Conservation (phyloP, 306 rosid genomes). For the Vigna nakashimae region DNA sequence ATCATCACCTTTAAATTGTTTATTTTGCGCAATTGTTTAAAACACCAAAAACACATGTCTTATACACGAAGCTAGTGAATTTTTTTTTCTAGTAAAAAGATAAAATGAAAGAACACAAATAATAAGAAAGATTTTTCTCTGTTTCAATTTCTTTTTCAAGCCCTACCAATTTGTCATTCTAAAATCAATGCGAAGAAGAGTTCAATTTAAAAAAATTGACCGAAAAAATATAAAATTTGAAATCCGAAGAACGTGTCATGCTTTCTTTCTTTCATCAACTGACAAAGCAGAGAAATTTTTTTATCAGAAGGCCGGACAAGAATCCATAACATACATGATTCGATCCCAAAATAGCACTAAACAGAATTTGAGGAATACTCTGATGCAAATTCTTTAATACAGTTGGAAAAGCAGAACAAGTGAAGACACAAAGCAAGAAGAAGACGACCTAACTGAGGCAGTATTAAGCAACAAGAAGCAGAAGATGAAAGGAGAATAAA, state of each 20-base stretch:
- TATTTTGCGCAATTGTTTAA: too few relatives aligned
- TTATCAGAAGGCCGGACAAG: neutral
- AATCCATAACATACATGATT: neutral
- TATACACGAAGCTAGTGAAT: too few relatives aligned
- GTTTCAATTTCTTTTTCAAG: neutral
- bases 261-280: neutral
- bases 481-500: neutral
- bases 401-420: neutral
- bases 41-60: too few relatives aligned
- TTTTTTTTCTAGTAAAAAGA: too few relatives aligned
- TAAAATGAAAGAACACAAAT: neutral
- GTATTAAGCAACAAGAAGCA: neutral
- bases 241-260: neutral
- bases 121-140: neutral
- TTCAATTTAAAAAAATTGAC: neutral
- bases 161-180: neutral
- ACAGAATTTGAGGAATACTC: neutral
- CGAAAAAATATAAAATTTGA: neutral
- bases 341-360: neutral
- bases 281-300: neutral
- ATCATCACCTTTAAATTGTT: too few relatives aligned
- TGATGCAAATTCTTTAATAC: conserved; percentile 1
- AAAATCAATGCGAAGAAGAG: neutral
- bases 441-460: neutral
- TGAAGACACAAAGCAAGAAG: neutral